Percentiles rank a stretch among this genome's conserved stretches.
phyloP scores from a whole-genome alignment of 305 asterid species.

The Fraxinus floribunda region DNA sequence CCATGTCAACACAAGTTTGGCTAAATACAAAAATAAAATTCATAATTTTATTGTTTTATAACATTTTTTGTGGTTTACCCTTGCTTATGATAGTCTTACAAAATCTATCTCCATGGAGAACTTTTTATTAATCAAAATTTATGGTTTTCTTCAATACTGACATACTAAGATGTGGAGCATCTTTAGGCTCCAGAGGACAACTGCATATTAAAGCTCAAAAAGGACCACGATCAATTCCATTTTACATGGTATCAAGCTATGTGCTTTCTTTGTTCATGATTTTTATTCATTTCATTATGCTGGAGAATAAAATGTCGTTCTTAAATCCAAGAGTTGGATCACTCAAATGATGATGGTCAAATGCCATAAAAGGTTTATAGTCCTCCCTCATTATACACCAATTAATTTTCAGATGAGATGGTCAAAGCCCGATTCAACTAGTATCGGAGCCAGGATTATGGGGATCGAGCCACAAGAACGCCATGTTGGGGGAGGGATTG shows the following conservation, averaged over 20 bases:
- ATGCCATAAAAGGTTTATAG: not conserved
- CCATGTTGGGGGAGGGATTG: not conserved
- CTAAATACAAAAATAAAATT: not conserved
- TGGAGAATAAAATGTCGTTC: not conserved
- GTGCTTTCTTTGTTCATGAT: not conserved
- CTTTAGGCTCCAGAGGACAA: not conserved
- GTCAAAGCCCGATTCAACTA: not conserved
- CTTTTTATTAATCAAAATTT: not conserved
- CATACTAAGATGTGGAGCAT: not conserved
- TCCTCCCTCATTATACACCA: not conserved
- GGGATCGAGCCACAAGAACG: not conserved
- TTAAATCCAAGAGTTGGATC: not conserved
- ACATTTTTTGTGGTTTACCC: not conserved
- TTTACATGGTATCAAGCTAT: not conserved
- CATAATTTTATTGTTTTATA: not conserved
- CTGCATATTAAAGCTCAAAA: not conserved
- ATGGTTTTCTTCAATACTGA: not conserved
- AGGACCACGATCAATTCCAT: not conserved
- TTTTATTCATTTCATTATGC: not conserved
- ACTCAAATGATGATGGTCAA: not conserved
- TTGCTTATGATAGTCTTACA: slow-evolving; percentile 8
- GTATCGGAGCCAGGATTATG: not conserved
- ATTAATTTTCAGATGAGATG: not conserved
- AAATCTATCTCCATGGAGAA: not conserved
- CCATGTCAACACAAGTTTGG: not conserved